Percentiles rank a stretch among this genome's conserved stretches.
Evolutionary conservation across 2,329 filamentous ascomycete genomes (phyloP).

Genomic region (Penicillium sp.): DNA sequence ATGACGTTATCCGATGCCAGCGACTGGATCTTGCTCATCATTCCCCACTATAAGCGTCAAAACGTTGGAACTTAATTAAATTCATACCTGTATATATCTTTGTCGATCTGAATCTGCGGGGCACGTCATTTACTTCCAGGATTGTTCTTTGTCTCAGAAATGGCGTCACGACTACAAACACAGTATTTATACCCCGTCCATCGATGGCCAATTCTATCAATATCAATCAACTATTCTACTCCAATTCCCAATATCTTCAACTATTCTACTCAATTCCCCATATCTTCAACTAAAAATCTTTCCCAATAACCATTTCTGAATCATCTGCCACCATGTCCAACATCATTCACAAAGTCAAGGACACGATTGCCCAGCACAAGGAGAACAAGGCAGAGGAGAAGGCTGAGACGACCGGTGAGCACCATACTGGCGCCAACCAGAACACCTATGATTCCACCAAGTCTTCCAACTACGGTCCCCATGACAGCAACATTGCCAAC

Average conservation of each 20-base stretch:
- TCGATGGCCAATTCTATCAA: background rate
- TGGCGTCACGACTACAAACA: background rate
- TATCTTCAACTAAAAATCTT: background rate
- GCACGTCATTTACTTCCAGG: background rate
- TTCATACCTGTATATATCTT: background rate
- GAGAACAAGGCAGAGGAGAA: constrained; percentile 6
- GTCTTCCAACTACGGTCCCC: constrained; percentile 19
- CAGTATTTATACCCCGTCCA: background rate
- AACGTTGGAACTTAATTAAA: background rate
- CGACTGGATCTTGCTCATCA: background rate
- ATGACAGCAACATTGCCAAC: constrained; percentile 15
- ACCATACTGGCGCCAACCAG: constrained; percentile 2
- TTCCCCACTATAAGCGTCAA: background rate
- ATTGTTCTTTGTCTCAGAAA: background rate
- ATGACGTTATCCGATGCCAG: constrained; percentile 3
- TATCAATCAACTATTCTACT: background rate
- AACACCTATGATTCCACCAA: constrained; percentile 9
- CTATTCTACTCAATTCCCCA: background rate
- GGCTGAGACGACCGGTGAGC: background rate
- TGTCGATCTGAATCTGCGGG: background rate
- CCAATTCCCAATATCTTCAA: background rate
- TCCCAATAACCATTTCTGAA: background rate
- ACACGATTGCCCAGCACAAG: constrained; percentile 15
- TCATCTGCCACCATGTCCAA: constrained; percentile 13
- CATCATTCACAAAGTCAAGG: constrained; percentile 22